Evolutionary conservation across 2,329 filamentous ascomycete genomes (phyloP).

Genomic region (Macrophomina pseudophaseolina): DNA sequence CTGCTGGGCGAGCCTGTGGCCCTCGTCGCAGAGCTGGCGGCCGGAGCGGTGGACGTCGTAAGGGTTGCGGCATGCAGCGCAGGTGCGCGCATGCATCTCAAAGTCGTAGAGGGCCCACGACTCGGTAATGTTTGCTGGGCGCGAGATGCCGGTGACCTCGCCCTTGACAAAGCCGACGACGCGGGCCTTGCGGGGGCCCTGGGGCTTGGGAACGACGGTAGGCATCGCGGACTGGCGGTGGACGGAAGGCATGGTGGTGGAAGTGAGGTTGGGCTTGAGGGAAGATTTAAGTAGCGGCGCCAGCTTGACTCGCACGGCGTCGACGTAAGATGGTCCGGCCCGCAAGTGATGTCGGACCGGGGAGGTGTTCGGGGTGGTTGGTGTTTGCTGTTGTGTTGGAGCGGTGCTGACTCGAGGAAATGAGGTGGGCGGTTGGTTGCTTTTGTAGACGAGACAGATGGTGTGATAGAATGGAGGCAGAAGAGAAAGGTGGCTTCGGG

Average conservation of each 20-base stretch:
- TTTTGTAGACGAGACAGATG: slow-evolving; percentile 13
- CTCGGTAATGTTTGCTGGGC: slow-evolving; percentile 49
- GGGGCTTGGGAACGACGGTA: slow-evolving; percentile 35
- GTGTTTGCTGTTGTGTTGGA: neutral
- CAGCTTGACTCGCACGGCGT: slow-evolving; percentile 14
- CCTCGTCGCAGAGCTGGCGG: slow-evolving; percentile 49
- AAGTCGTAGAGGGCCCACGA: slow-evolving; percentile 55
- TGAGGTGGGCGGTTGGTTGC: neutral
- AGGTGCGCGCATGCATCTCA: slow-evolving; percentile 53
- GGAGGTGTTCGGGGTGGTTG: neutral
- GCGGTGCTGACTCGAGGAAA: slow-evolving; percentile 15
- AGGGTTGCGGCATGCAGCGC: slow-evolving; percentile 51
- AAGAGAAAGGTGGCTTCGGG: neutral
- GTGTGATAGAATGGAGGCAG: slow-evolving; percentile 5
- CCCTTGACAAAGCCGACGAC: slow-evolving; percentile 43
- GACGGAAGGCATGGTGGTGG: slow-evolving; percentile 24
- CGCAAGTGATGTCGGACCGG: slow-evolving; percentile 12
- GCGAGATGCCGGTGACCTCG: slow-evolving; percentile 46
- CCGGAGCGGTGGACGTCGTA: slow-evolving; percentile 48
- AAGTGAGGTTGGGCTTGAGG: slow-evolving; percentile 9
- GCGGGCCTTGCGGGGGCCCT: slow-evolving; percentile 37
- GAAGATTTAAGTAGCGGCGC: slow-evolving; percentile 18
- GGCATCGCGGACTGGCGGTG: slow-evolving; percentile 36
- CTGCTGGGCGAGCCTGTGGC: slow-evolving; percentile 51
- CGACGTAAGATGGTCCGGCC: slow-evolving; percentile 14